Base-by-base conservation (phyloP, 768 basidiomycete genomes). In the Macrolepiota dolichaula region DNA sequence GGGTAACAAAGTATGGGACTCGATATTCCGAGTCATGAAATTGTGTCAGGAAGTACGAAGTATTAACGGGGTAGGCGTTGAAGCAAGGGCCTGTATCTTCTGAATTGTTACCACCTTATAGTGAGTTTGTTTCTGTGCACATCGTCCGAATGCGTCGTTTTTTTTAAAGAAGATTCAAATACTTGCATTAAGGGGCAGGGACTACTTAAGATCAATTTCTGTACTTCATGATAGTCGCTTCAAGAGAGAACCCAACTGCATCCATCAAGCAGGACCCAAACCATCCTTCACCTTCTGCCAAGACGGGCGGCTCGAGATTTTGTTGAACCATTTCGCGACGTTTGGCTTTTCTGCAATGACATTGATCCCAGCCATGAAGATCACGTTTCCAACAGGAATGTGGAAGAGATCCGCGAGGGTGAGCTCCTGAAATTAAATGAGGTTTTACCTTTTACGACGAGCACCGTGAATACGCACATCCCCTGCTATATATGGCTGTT, bases 201-300 rank as follows among this genome's bases (percentile, higher is more conserved):
- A 3, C 12, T 42, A 3, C 40, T 42, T 42, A n/a, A 4, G 13
- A 4, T 3, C 29, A 32, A 32, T 32, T 7, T 32, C 3, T 32
- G 29, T 7, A 7, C n/a, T 13, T 42, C 40, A 12, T 42, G n/a
- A 42, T 3, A n/a, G n/a, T n/a, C n/a, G n/a, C n/a, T n/a, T n/a
- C n/a, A n/a, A n/a, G 13, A 13, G n/a, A 3, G 10, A 42, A 42
- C n/a, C n/a, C 4, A 12, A 42, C 13, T 11, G 40, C 12, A 11
- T 42, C 40, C 2, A 42, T 42, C 10, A 42, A n/a, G 40, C n/a
- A 42, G 40, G 3, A 32, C n/a, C 40, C 10, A 42, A 42, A 13
- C 76, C 77, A 15, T 77, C 69, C 68, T 81, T 79, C 19, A 83
- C 77, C 4, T 76, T 77, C 59, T 70, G 64, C 85, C 84, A 85